Conservation (phyloP, 345 rosid genomes). For the Rhodomyrtus tomentosa region DNA sequence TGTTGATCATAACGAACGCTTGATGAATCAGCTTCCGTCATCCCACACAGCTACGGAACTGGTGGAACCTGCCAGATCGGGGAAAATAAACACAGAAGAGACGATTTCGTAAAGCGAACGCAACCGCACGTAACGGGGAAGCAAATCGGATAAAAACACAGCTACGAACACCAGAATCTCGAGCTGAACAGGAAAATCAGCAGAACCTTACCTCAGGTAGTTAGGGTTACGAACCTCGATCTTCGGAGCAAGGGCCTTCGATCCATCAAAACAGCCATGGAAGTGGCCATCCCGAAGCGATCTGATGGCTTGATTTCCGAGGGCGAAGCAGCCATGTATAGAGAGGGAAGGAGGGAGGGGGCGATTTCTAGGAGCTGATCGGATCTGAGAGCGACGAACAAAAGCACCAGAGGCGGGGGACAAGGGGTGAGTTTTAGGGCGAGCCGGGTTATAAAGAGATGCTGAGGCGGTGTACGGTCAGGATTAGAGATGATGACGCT, state of each 20-base stretch:
- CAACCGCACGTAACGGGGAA: not conserved
- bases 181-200: not conserved
- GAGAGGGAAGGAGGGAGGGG: not conserved
- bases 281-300: not conserved
- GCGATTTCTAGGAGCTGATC: not conserved
- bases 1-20: not conserved
- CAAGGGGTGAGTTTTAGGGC: rapidly evolving
- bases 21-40: not conserved
- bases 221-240: not conserved
- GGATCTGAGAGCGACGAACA: rapidly evolving
- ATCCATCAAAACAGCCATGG: not conserved
- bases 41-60: not conserved
- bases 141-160: not conserved
- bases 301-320: not conserved
- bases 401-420: not conserved
- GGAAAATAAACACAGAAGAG: not conserved
- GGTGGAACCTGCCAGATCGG: not conserved
- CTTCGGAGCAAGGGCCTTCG: not conserved
- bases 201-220: not conserved
- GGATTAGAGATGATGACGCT: not conserved
- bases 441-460: not conserved
- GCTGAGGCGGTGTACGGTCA: not conserved
- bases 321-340: rapidly evolving
- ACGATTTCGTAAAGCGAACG: not conserved
- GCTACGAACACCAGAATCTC: not conserved